Percentiles rank a stretch among this genome's conserved stretches.
phyloP scores from a whole-genome alignment of 1,284 basidiomycete genomes.

The Malassezia sympodialis region DNA sequence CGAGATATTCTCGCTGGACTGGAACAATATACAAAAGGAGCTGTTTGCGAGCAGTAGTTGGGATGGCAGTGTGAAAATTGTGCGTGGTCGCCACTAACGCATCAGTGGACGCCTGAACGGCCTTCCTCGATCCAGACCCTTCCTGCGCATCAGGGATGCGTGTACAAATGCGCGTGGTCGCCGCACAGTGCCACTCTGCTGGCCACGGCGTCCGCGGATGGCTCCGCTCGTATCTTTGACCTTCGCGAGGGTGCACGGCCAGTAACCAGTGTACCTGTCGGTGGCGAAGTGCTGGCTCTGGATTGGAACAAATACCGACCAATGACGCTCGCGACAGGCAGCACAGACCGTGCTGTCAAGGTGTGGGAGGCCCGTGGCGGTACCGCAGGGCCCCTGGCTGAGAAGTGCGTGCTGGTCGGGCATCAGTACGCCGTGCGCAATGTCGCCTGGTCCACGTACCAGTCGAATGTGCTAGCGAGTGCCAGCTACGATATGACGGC shows the following conservation, averaged over 20 bases:
- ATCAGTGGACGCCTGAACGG: conserved; percentile 66
- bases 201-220: conserved; percentile 71
- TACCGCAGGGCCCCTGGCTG: conserved; percentile 7
- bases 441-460: conserved; percentile 54
- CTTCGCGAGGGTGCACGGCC: conserved; percentile 17
- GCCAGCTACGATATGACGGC: conserved; percentile 95
- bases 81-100: conserved; percentile 50
- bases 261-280: conserved; percentile 25
- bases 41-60: conserved; percentile 72
- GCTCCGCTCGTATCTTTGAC: conserved; percentile 37
- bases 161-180: conserved; percentile 81
- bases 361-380: conserved; percentile 61
- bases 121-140: conserved; percentile 68
- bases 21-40: conserved; percentile 89
- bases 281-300: conserved; percentile 55
- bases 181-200: conserved; percentile 74
- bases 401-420: conserved; percentile 38
- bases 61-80: conserved; percentile 83
- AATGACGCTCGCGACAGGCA: conserved; percentile 64
- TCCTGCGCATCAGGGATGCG: conserved; percentile 68
- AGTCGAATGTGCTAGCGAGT: conserved; percentile 66
- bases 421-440: conserved; percentile 53
- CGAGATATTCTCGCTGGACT: conserved; percentile 90
- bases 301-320: conserved; percentile 90
- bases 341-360: conserved; percentile 68